These are phyloP conservation scores for Erigeron canadensis DNA, from an alignment of 129 eudicot species.

Conservation along the genomic window DNA sequence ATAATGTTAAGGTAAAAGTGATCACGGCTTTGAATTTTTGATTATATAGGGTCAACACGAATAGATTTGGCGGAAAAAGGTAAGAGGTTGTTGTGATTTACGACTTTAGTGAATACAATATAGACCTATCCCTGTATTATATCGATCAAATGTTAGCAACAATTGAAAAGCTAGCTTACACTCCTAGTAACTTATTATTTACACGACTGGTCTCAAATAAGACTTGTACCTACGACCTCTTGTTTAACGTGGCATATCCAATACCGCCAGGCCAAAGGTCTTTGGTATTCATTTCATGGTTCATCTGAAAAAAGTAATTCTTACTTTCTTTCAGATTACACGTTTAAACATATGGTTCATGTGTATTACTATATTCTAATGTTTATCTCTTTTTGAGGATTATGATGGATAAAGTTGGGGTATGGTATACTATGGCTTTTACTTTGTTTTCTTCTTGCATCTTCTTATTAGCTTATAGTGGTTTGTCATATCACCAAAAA, in stretches of 20 bases:
- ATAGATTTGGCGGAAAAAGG: neutral
- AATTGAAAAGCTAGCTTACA: no score
- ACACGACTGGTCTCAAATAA: no score
- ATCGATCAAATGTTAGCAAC: no score
- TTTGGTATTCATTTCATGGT: no score
- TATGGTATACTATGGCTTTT: neutral
- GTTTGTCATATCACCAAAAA: neutral
- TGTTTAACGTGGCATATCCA: no score
- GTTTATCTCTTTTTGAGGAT: neutral
- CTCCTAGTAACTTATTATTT: no score
- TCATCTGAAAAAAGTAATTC: no score
- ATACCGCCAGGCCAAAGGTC: no score
- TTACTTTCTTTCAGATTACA: neutral
- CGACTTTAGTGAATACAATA: no score
- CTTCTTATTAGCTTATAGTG: conserved; percentile 1
- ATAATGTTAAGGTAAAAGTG: neutral
- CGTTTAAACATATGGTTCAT: neutral
- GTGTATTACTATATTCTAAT: neutral
- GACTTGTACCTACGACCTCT: no score
- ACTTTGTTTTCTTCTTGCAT: neutral
- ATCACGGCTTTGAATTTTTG: neutral
- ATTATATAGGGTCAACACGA: neutral
- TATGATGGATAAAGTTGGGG: neutral
- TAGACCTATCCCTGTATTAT: no score
- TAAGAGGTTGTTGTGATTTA: neutral